Percentiles rank a stretch among this genome's conserved stretches.
These are phyloP conservation scores for Eimeria sp. DNA, from an alignment of 169 alveolate genomes.

Conservation along the genomic window DNA sequence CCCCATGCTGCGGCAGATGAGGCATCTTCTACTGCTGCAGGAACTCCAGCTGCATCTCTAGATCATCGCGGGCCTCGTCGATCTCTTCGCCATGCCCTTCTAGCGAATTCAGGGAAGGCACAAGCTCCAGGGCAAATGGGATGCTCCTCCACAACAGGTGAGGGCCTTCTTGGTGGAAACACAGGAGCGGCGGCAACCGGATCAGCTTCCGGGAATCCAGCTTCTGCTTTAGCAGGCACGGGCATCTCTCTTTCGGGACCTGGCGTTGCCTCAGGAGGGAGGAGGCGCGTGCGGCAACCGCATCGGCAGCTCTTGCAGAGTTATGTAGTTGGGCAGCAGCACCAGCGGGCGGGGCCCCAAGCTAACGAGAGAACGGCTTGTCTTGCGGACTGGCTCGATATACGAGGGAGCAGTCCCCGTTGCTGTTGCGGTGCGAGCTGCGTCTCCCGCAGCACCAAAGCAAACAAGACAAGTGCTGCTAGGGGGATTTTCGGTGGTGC, in stretches of 20 bases:
- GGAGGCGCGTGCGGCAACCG: slow-evolving; percentile 71
- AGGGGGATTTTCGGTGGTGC: neutral
- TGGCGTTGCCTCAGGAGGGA: slow-evolving; percentile 29
- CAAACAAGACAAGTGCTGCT: neutral
- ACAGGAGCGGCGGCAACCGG: slow-evolving; percentile 12
- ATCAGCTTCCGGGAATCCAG: neutral
- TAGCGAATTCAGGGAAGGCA: slow-evolving; percentile 71
- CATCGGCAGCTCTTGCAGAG: slow-evolving; percentile 72
- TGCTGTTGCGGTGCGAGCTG: slow-evolving; percentile 69
- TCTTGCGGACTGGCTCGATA: slow-evolving; percentile 67
- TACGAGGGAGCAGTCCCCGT: slow-evolving; percentile 14
- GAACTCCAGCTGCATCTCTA: neutral
- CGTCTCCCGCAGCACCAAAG: slow-evolving; percentile 16
- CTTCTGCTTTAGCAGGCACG: neutral
- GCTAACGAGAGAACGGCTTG: slow-evolving; percentile 41
- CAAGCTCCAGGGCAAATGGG: slow-evolving; percentile 13
- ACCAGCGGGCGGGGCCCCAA: slow-evolving; percentile 49
- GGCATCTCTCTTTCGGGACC: neutral
- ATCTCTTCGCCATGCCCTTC: slow-evolving; percentile 68
- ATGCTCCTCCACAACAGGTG: slow-evolving; percentile 18
- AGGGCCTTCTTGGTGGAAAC: neutral
- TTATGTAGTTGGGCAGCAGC: slow-evolving; percentile 66
- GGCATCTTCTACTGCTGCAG: slow-evolving; percentile 17
- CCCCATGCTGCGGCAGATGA: slow-evolving; percentile 13
- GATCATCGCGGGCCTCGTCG: slow-evolving; percentile 61